Conservation (phyloP, 495 filamentous ascomycete species). For the Penicillium alfredii region DNA sequence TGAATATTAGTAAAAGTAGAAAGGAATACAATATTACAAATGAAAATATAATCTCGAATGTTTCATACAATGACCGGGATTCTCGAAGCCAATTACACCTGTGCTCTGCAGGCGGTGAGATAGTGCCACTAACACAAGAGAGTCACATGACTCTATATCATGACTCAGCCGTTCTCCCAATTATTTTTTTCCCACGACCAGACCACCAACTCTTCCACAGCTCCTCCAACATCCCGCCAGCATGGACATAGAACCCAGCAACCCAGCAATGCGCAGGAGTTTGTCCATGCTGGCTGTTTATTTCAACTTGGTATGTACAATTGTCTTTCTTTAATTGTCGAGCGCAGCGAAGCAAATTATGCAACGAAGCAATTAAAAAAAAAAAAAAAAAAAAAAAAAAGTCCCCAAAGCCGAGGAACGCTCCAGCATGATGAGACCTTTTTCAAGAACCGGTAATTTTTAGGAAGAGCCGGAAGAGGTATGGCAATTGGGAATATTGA, state of each 20-base stretch:
- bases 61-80: background rate
- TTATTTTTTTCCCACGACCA: constrained; percentile 1
- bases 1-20: background rate
- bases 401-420: constrained; percentile 16
- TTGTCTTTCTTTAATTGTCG: no score
- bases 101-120: no score
- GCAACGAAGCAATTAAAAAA: background rate
- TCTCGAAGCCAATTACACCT: no score
- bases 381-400: no score
- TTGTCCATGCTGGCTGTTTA: constrained; percentile 3
- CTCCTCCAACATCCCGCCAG: constrained; percentile 5
- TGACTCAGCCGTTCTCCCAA: constrained; percentile 10
- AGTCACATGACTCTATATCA: background rate
- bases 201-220: background rate
- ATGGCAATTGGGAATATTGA: constrained; percentile 34
- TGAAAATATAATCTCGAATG: background rate
- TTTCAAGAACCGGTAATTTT: constrained; percentile 39
- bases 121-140: background rate
- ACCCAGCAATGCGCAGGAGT: constrained; percentile 4
- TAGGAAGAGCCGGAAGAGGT: constrained; percentile 53
- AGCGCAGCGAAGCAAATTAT: constrained; percentile 2
- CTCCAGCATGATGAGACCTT: constrained; percentile 41
- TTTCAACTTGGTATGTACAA: constrained; percentile 13
- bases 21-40: no score
- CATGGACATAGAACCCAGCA: constrained; percentile 5